A percentile compares a stretch with the other conserved stretches of the same genome.
These are phyloP conservation scores for Licmophora abbreviata DNA, from an alignment of 108 stramenopile genomes.

Conservation along the genomic window DNA sequence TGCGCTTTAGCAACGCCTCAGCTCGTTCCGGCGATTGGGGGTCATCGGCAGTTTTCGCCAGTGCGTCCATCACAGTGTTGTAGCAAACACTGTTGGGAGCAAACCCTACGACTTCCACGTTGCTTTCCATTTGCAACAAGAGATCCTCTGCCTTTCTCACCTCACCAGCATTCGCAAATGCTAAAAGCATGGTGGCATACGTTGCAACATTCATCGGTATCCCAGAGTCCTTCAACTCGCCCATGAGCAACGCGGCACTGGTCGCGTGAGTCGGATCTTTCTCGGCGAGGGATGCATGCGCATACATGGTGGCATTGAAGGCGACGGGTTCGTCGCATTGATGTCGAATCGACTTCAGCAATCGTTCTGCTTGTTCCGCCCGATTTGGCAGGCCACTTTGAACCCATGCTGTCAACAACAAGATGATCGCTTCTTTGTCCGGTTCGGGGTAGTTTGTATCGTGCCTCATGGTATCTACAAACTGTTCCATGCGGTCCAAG, in stretches of 20 bases:
- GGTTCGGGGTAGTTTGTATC: not conserved
- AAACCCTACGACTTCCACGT: conserved; percentile 11
- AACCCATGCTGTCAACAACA: not conserved
- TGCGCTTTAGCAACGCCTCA: conserved; percentile 22
- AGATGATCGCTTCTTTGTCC: not conserved
- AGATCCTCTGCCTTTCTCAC: conserved; percentile 12
- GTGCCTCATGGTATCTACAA: not conserved
- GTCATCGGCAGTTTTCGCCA: conserved; percentile 14
- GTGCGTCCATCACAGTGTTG: conserved; percentile 35
- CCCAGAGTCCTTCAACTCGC: not conserved
- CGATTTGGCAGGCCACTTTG: conserved; percentile 1
- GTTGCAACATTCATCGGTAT: not conserved
- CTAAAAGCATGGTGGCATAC: conserved; percentile 2
- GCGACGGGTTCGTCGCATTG: not conserved
- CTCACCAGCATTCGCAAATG: not conserved
- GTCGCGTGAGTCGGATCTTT: not conserved
- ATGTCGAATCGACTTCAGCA: not conserved
- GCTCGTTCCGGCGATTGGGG: conserved; percentile 13
- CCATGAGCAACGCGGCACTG: not conserved
- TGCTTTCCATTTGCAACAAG: conserved; percentile 23
- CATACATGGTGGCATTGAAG: conserved; percentile 2
- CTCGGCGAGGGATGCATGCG: not conserved
- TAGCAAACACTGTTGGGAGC: conserved; percentile 25
- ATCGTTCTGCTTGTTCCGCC: not conserved
- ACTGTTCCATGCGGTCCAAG: not conserved